Evolutionary conservation across 1,139 yeast species (phyloP).

Genomic region (Yamadazyma diospyri): DNA sequence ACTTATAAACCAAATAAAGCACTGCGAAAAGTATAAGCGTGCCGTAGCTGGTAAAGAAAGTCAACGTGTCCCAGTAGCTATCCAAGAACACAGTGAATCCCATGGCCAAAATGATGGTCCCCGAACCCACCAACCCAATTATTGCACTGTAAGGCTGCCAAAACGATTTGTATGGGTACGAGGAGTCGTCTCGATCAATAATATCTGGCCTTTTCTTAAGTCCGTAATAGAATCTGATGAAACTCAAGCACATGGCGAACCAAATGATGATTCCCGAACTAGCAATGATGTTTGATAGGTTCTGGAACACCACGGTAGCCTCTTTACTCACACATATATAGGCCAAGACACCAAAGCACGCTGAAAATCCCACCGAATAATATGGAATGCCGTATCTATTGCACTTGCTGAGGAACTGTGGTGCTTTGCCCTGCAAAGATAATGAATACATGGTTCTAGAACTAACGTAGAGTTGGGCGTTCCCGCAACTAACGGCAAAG

Average conservation of each 20-base stretch:
- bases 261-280: conserved; percentile 74
- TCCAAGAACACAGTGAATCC: conserved; percentile 68
- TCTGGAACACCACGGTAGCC: conserved; percentile 64
- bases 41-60: conserved; percentile 69
- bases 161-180: conserved; percentile 76
- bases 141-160: conserved; percentile 75
- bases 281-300: conserved; percentile 61
- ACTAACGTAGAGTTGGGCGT: conserved; percentile 74
- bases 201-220: conserved; percentile 64
- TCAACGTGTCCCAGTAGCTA: conserved; percentile 59
- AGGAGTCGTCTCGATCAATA: conserved; percentile 55
- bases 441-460: conserved; percentile 76
- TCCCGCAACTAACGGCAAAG: conserved; percentile 75
- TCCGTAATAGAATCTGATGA: conserved; percentile 67
- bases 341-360: conserved; percentile 57
- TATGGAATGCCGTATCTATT: conserved; percentile 71
- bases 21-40: conserved; percentile 52
- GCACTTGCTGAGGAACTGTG: conserved; percentile 56
- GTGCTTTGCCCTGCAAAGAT: conserved; percentile 69
- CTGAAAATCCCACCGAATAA: conserved; percentile 60
- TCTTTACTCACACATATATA: conserved; percentile 55
- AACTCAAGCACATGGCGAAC: conserved; percentile 79
- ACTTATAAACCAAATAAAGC: conserved; percentile 54
- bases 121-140: conserved; percentile 58
- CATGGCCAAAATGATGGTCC: conserved; percentile 54